phyloP scores from a whole-genome alignment of 2,329 filamentous ascomycete species.

The Diaporthe capsici region DNA sequence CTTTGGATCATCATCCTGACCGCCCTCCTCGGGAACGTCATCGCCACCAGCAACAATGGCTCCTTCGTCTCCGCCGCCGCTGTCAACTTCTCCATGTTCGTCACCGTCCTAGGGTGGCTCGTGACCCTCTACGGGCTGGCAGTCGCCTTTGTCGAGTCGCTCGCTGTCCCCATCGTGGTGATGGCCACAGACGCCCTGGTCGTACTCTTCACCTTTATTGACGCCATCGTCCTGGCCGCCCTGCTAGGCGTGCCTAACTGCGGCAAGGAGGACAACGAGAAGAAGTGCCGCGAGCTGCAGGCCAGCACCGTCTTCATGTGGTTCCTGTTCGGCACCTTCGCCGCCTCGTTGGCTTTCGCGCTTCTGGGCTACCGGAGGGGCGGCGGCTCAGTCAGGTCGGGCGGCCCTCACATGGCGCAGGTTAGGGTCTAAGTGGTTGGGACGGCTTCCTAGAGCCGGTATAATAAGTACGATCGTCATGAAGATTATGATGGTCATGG shows the following conservation, averaged over 20 bases:
- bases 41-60: conserved; percentile 62
- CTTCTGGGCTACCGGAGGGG: conserved; percentile 67
- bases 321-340: conserved; percentile 79
- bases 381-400: conserved; percentile 59
- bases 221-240: conserved; percentile 78
- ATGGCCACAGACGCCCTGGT: conserved; percentile 71
- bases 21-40: conserved; percentile 71
- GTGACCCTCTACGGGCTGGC: conserved; percentile 74
- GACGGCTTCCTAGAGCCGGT: background rate
- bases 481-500: background rate
- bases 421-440: conserved; percentile 59
- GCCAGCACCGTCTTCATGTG: conserved; percentile 82
- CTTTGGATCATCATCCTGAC: conserved; percentile 68
- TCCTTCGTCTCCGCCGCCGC: conserved; percentile 59
- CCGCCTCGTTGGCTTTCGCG: conserved; percentile 69
- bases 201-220: conserved; percentile 78
- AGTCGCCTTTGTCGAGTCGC: conserved; percentile 65
- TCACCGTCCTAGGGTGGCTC: conserved; percentile 75
- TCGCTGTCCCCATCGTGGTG: conserved; percentile 66
- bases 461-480: conserved; percentile 14
- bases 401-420: conserved; percentile 69
- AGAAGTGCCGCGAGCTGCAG: conserved; percentile 82
- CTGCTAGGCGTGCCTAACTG: conserved; percentile 80
- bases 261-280: conserved; percentile 66
- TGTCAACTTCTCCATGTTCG: conserved; percentile 79